phyloP scores from a whole-genome alignment of 306 rosid species.

The Psophocarpus tetragonolobus region DNA sequence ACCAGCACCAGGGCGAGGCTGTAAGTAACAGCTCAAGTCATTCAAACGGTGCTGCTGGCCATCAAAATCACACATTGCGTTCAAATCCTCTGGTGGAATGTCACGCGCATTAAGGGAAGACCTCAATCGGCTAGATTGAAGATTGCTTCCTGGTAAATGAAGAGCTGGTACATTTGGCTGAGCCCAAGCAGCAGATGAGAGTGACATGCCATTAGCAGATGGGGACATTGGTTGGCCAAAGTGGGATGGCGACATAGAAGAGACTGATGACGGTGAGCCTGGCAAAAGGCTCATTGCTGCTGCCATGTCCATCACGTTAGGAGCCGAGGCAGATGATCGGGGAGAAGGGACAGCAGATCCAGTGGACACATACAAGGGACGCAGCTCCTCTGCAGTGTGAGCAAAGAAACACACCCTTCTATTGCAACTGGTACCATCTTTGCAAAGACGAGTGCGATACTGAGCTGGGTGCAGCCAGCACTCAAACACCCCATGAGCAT shows the following conservation, averaged over 20 bases:
- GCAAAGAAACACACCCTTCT: conserved; percentile 88
- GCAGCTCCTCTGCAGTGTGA: conserved; percentile 68
- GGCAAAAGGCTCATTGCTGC: conserved; percentile 78
- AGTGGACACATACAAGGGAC: conserved; percentile 71
- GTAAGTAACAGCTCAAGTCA: conserved; percentile 67
- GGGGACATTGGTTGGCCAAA: conserved; percentile 81
- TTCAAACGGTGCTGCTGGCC: conserved; percentile 65
- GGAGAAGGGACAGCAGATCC: conserved; percentile 89
- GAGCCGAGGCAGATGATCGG: conserved; percentile 55
- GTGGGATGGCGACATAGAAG: conserved; percentile 72
- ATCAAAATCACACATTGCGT: conserved; percentile 51
- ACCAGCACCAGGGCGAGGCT: conserved; percentile 44
- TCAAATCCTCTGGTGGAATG: conserved; percentile 57
- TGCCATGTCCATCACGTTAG: conserved; percentile 86
- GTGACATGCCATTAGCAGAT: conserved; percentile 59
- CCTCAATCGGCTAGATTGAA: conserved; percentile 81
- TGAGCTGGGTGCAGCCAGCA: conserved; percentile 98
- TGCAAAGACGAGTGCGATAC: conserved; percentile 81
- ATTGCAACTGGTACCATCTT: conserved; percentile 78
- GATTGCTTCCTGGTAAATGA: conserved; percentile 79
- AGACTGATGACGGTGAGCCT: conserved; percentile 71
- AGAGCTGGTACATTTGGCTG: conserved; percentile 84
- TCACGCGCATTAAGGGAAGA: conserved; percentile 80
- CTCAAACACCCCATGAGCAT: conserved; percentile 92
- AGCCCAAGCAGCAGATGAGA: conserved; percentile 57